Percentiles rank a stretch among this genome's conserved stretches.
Evolutionary conservation across 805 yeast species (phyloP).

Genomic region (Kuraishia capsulata): DNA sequence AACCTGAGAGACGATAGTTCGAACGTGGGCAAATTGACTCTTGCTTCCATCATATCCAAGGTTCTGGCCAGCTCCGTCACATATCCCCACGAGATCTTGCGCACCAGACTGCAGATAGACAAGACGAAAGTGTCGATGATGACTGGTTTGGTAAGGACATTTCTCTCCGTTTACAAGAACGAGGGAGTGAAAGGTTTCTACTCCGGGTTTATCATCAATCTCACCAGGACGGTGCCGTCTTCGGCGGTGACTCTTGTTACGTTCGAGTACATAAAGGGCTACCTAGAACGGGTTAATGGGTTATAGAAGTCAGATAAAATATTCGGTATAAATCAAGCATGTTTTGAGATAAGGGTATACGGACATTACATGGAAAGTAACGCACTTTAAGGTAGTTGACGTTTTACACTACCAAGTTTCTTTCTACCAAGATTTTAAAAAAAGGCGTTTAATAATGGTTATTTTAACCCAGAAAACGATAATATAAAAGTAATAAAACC

Average conservation of each 20-base stretch:
- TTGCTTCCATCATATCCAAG: slow-evolving; percentile 75
- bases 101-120: slow-evolving; percentile 79
- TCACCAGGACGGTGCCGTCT: slow-evolving; percentile 89
- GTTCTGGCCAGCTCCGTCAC: slow-evolving; percentile 84
- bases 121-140: slow-evolving; percentile 5
- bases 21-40: slow-evolving; percentile 26
- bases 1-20: slow-evolving; percentile 13
- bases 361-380: no score
- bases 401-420: no score
- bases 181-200: slow-evolving; percentile 84
- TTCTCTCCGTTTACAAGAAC: slow-evolving; percentile 30
- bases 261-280: slow-evolving; percentile 69
- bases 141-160: background rate
- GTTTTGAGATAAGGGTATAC: no score
- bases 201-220: slow-evolving; percentile 79
- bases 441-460: no score
- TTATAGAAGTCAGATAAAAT: no score
- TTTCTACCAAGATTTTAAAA: no score
- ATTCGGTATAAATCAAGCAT: no score
- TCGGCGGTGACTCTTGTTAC: slow-evolving; percentile 92
- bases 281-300: slow-evolving; percentile 26
- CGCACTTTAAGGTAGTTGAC: no score
- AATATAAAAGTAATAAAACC: no score
- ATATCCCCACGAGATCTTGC: slow-evolving; percentile 90
- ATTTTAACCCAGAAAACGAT: no score